phyloP scores from a whole-genome alignment of 768 basidiomycete species.

The Tulasnella sp. region DNA sequence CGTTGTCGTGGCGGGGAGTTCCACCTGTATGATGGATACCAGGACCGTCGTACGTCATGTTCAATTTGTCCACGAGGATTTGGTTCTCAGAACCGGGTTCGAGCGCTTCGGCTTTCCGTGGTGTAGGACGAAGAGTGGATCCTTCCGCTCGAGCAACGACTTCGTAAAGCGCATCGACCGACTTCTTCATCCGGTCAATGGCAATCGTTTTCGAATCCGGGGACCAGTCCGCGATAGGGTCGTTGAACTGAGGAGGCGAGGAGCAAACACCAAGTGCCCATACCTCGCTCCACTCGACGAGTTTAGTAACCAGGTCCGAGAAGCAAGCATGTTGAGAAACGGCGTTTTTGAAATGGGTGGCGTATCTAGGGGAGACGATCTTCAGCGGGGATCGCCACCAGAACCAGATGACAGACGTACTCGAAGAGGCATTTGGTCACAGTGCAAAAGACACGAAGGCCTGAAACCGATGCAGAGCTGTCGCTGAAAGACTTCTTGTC shows the following conservation, averaged over 20 bases:
- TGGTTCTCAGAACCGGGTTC: constrained; percentile 36
- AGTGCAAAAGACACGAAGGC: constrained; percentile 46
- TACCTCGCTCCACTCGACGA: constrained; percentile 45
- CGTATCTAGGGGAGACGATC: constrained; percentile 42
- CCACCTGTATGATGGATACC: constrained; percentile 50
- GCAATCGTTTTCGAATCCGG: constrained; percentile 26
- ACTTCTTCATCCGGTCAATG: constrained; percentile 41
- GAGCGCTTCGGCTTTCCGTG: background rate
- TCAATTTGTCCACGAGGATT: constrained; percentile 44
- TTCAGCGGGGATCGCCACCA: background rate
- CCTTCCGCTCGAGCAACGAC: constrained; percentile 50
- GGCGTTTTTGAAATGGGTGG: constrained; percentile 58
- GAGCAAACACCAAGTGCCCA: constrained; percentile 45
- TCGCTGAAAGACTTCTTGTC: background rate
- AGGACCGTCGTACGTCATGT: constrained; percentile 52
- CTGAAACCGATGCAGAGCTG: constrained; percentile 39
- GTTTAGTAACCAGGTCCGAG: constrained; percentile 42
- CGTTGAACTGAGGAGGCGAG: constrained; percentile 40
- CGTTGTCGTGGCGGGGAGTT: constrained; percentile 63
- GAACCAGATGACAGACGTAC: constrained; percentile 40
- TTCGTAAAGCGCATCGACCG: constrained; percentile 41
- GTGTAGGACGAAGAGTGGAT: constrained; percentile 22
- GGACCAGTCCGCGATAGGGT: constrained; percentile 46
- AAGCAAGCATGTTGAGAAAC: constrained; percentile 49
- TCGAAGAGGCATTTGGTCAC: constrained; percentile 51